Evolutionary conservation across 2,329 filamentous ascomycete genomes (phyloP), one percentile per base, ranked within the genome.

Genomic region (Trichoderma harzianum): DNA sequence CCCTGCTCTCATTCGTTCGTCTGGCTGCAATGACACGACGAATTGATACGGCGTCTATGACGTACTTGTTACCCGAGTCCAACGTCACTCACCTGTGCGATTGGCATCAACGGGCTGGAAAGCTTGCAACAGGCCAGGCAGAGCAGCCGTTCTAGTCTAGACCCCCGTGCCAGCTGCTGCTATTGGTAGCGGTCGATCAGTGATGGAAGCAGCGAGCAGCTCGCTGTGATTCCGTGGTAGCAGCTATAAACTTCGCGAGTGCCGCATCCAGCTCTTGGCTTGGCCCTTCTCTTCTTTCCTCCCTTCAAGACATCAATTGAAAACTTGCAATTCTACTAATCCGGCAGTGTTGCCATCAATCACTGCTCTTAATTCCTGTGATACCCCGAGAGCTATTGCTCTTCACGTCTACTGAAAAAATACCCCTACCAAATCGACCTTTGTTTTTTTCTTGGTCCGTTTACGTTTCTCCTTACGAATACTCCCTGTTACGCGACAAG

Each of bases 11-110:
- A 53, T 61, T 39, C 57, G 55, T 32, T 18, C 14, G 39, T 34
- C 67, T 24, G 8, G 36, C 55, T 26, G 43, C 60, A 55, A 55
- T 70, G 36, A 43, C 24, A 34, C 62, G 60, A 26, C 60, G 60
- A 21, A 39, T n/a, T 21, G 43, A 51, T 39, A 30, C 26, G 21
- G 72, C n/a, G 36, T 32, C 47, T 32, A 81, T 81, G 80, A 81
- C 80, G 80, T 80, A 78, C 74, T 77, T 74, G 76, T 74, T 74
- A 75, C 76, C 74, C 77, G 76, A 74, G 75, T 74, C 74, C 75
- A 80, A 80, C 79, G 79, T 81, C 79, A 81, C 79, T 76, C 69
- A 73, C 75, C 68, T 66, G 74, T 70, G 68, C 51, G 51, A 67
- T 28, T 18, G 14, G 26, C 72, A 75, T 72, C 75, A 75, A 74